phyloP scores from a whole-genome alignment of 345 rosid genomes.

The Draba incana region DNA sequence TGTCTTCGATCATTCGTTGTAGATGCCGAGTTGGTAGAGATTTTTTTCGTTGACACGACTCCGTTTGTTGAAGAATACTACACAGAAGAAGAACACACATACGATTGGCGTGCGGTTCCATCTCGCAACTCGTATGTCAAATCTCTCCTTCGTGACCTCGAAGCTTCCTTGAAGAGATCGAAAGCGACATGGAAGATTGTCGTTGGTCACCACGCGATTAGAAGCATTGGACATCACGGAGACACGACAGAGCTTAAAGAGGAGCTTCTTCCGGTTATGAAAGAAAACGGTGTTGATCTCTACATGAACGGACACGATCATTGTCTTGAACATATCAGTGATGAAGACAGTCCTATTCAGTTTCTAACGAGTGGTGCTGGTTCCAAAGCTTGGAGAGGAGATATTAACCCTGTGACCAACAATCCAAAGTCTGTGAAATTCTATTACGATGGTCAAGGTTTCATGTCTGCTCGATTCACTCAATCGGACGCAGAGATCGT shows the following conservation, averaged over 20 bases:
- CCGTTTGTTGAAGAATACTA: slow-evolving; percentile 73
- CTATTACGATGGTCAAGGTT: slow-evolving; percentile 67
- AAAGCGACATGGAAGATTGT: slow-evolving; percentile 75
- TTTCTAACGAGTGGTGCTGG: slow-evolving; percentile 79
- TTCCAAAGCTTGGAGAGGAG: slow-evolving; percentile 75
- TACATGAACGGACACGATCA: slow-evolving; percentile 81
- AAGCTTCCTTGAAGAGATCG: slow-evolving; percentile 49
- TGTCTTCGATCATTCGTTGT: slow-evolving; percentile 70
- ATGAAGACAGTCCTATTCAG: slow-evolving; percentile 52
- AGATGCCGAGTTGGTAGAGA: slow-evolving; percentile 59
- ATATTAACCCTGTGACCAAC: slow-evolving; percentile 41
- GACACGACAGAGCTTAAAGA: slow-evolving; percentile 58
- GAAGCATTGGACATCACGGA: slow-evolving; percentile 76
- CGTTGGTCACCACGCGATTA: slow-evolving; percentile 73
- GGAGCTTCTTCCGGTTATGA: slow-evolving; percentile 56
- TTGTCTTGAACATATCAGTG: slow-evolving; percentile 60
- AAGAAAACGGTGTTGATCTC: slow-evolving; percentile 52
- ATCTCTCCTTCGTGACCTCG: slow-evolving; percentile 50
- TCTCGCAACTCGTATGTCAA: slow-evolving; percentile 55
- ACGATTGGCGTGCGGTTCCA: slow-evolving; percentile 69
- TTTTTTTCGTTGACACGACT: slow-evolving; percentile 78
- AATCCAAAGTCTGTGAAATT: slow-evolving; percentile 47
- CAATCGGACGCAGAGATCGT: slow-evolving; percentile 48
- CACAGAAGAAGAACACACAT: slow-evolving; percentile 48
- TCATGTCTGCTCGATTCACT: slow-evolving; percentile 58